phyloP scores from a whole-genome alignment of 192 early-diverging fungal genomes.

The Gamsiella multidivaricata region DNA sequence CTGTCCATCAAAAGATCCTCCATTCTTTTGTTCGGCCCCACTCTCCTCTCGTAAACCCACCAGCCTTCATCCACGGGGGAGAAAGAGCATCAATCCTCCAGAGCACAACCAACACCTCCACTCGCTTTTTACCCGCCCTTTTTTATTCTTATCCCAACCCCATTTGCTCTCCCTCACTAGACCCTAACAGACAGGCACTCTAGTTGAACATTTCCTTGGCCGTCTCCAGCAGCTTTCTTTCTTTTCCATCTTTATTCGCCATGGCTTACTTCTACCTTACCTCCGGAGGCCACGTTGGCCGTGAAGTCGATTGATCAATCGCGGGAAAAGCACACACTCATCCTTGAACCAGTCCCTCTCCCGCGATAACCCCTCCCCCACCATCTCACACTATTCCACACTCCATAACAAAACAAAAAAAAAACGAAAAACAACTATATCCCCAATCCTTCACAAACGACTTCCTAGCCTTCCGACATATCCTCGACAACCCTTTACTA shows the following conservation, averaged over 20 bases:
- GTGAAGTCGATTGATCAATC: slow-evolving; percentile 45
- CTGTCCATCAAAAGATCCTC: too few species aligned
- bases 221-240: not conserved
- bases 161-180: slow-evolving; percentile 34
- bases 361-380: not conserved
- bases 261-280: slow-evolving; percentile 56
- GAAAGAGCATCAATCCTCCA: too few species aligned
- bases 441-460: not conserved
- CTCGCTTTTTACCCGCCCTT: not conserved
- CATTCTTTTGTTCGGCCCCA: too few species aligned
- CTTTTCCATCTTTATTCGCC: slow-evolving; percentile 18
- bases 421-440: slow-evolving; percentile 5
- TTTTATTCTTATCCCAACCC: slow-evolving; percentile 1
- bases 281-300: slow-evolving; percentile 55
- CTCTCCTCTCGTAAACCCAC: too few species aligned
- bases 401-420: slow-evolving; percentile 1
- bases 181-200: slow-evolving; percentile 52
- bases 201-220: slow-evolving; percentile 27
- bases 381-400: not conserved
- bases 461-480: not conserved
- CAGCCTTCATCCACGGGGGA: too few species aligned
- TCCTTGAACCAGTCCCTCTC: slow-evolving; percentile 13
- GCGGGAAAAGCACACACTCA: slow-evolving; percentile 28
- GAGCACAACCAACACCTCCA: too few species aligned
- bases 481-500: not conserved